Conservation (phyloP, 345 rosid species). For the Anacardium occidentale region DNA sequence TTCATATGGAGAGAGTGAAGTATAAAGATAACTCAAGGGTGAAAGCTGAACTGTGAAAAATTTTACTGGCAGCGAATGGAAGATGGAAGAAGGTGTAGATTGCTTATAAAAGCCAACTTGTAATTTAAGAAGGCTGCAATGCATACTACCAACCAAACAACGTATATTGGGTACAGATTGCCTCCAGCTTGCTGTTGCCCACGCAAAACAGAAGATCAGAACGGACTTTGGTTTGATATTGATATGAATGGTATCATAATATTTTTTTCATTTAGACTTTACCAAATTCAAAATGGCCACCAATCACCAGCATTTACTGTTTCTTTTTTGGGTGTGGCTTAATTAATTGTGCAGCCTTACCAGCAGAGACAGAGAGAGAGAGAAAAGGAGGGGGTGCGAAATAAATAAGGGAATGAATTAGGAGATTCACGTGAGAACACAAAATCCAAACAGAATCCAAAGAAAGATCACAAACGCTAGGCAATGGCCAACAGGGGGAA, state of each 20-base stretch:
- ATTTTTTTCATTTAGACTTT: too few relatives aligned
- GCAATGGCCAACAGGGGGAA: conserved; percentile 12
- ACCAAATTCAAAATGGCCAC: too few relatives aligned
- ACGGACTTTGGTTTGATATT: too few relatives aligned
- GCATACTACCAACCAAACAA: conserved; percentile 3
- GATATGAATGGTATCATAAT: too few relatives aligned
- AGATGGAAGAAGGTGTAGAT: background rate
- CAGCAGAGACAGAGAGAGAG: background rate
- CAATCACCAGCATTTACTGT: too few relatives aligned
- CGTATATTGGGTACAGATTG: conserved; percentile 19
- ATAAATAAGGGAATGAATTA: conserved; percentile 23
- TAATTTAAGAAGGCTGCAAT: background rate
- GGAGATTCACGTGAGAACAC: conserved; percentile 42
- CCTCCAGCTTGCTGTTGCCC: conserved; percentile 13
- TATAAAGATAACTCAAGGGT: background rate
- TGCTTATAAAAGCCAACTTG: background rate
- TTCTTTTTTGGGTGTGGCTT: too few relatives aligned
- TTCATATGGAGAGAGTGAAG: background rate
- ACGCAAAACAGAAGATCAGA: background rate
- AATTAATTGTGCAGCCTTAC: background rate
- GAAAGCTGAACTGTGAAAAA: background rate
- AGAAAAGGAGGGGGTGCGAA: too few relatives aligned
- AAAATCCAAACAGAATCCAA: conserved; percentile 27
- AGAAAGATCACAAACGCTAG: conserved; percentile 28
- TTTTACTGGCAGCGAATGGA: background rate